Conservation (phyloP, 1,284 basidiomycete species). For the Grifola frondosa region DNA sequence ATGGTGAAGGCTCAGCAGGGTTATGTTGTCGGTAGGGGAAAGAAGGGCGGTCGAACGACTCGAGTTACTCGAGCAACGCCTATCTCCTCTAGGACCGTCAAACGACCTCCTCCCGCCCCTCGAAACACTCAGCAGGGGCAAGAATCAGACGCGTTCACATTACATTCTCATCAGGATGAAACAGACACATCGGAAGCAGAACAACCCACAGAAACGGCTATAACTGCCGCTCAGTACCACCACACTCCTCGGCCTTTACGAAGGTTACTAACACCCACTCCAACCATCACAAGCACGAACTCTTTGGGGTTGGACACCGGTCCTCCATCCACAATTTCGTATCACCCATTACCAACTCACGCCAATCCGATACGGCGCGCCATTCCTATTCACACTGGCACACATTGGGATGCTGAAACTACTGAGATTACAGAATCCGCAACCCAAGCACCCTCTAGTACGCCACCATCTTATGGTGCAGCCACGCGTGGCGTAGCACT, state of each 20-base stretch:
- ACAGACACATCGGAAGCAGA: constrained; percentile 25
- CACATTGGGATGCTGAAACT: constrained; percentile 37
- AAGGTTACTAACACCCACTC: constrained; percentile 20
- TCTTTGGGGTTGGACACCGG: constrained; percentile 33
- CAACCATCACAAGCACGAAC: constrained; percentile 26
- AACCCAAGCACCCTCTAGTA: constrained; percentile 39
- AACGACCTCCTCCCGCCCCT: constrained; percentile 17
- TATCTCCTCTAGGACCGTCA: constrained; percentile 17
- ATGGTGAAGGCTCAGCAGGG: constrained; percentile 59
- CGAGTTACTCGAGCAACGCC: constrained; percentile 18
- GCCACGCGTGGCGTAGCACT: constrained; percentile 32
- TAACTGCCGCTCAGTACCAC: constrained; percentile 16
- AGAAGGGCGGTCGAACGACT: constrained; percentile 17
- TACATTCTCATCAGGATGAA: constrained; percentile 45
- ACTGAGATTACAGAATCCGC: constrained; percentile 39
- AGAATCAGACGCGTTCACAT: constrained; percentile 45
- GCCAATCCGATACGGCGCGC: constrained; percentile 15
- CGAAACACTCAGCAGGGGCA: constrained; percentile 24
- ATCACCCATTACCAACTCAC: constrained; percentile 10
- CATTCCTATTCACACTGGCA: constrained; percentile 22
- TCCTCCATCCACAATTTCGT: constrained; percentile 12
- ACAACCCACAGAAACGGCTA: constrained; percentile 16
- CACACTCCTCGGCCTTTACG: constrained; percentile 26
- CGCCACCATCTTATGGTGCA: constrained; percentile 53
- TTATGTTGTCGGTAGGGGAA: constrained; percentile 26